Evolutionary conservation across 2,329 filamentous ascomycete species (phyloP), one percentile per base, ranked within the genome.

Genomic region (Ceratocystis harringtonii): DNA sequence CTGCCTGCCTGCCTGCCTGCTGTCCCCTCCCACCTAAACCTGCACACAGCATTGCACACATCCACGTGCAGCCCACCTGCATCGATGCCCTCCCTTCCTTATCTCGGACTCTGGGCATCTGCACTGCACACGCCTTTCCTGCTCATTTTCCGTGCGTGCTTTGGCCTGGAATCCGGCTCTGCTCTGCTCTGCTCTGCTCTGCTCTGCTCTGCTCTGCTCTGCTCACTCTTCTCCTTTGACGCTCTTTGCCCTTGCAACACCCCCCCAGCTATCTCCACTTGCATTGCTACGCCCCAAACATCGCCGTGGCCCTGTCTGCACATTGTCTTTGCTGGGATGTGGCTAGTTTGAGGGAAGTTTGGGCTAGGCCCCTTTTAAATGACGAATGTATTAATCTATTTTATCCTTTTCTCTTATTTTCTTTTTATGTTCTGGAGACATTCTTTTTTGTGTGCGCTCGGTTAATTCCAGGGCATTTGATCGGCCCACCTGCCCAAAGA

Each of bases 261-360:
- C n/a, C 52, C 52, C 7, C 50, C 19, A 17, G 22, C 22, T 12
- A 28, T 17, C 52, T 2, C 52, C 52, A 28, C 52, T 5, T 57
- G 10, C 41, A n/a, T 10, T 45, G 41, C 41, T 15, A 62, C 41
- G 36, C 61, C 36, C 61, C 36, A n/a, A 30, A 62, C 41, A 22
- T 43, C 41, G 22, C 61, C 19, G 50, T 48, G 50, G 62, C 62
- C 62, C 62, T 63, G 62, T 55, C 22, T 57, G 22, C 52, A 57
- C 52, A 57, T 48, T 44, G 41, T 45, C 32, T 62, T 28, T 62
- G 41, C 36, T 62, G 61, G 25, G 61, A 50, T 8, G n/a, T 62
- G 19, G 61, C 41, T 45, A 61, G 58, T 41, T 32, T 41, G 36
- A 41, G 36, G 10, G 1, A 41, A 22, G 43, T 30, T 41, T 41